A percentile compares a stretch with the other conserved stretches of the same genome.
These are phyloP conservation scores for Daldinia vernicosa DNA, from an alignment of 495 filamentous ascomycete species.

Conservation along the genomic window DNA sequence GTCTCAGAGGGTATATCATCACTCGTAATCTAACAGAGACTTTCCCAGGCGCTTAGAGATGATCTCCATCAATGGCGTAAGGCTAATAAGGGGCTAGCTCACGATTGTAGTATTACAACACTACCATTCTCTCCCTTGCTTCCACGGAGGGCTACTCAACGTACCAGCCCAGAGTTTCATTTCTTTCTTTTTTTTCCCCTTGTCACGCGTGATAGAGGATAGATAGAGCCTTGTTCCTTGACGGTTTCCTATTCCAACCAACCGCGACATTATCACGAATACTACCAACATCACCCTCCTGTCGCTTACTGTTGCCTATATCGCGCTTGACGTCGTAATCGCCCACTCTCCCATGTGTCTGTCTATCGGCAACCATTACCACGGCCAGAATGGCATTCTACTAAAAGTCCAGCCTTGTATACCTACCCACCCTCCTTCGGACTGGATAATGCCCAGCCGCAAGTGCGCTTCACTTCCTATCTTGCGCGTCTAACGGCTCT, in stretches of 20 bases:
- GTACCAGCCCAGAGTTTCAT: not conserved
- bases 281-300: not conserved
- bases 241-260: not conserved
- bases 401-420: not conserved
- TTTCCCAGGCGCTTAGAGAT: not conserved
- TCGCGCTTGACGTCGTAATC: not conserved
- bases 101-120: conserved; percentile 2
- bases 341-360: no score
- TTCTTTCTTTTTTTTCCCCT: not conserved
- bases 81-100: not conserved
- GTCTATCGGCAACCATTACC: not conserved
- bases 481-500: not conserved
- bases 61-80: not conserved
- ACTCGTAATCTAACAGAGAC: not conserved
- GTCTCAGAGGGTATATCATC: not conserved
- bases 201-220: not conserved
- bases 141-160: not conserved
- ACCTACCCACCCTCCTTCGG: not conserved
- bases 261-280: not conserved
- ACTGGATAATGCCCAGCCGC: not conserved
- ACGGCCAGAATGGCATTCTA: not conserved
- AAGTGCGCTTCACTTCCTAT: not conserved
- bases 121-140: not conserved
- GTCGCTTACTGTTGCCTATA: not conserved
- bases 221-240: not conserved